Conservation (phyloP, 1,284 basidiomycete species). For the Heterobasidion irregulare region DNA sequence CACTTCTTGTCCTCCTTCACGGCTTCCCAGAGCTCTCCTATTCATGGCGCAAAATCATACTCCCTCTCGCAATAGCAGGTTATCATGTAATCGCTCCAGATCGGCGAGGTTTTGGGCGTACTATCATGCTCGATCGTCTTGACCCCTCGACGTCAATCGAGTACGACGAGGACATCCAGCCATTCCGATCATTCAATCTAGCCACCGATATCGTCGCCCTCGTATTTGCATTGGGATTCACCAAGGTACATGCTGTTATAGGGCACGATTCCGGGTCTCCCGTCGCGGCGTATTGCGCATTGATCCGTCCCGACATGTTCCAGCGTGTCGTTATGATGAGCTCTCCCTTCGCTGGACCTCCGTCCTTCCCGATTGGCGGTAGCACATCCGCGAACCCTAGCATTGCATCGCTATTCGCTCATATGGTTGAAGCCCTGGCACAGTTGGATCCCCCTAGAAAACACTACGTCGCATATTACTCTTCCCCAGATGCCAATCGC, state of each 20-base stretch:
- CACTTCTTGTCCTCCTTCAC: conserved; percentile 51
- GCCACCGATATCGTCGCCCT: conserved; percentile 43
- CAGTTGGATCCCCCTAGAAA: conserved; percentile 42
- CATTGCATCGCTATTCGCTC: conserved; percentile 8
- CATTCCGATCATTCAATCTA: conserved; percentile 42
- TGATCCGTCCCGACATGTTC: conserved; percentile 50
- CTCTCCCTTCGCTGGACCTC: conserved; percentile 41
- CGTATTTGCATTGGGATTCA: conserved; percentile 41
- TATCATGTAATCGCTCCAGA: conserved; percentile 28
- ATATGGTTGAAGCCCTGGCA: conserved; percentile 23
- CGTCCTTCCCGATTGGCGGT: conserved; percentile 19
- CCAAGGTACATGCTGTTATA: conserved; percentile 35
- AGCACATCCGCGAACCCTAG: neutral
- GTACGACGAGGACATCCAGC: conserved; percentile 40
- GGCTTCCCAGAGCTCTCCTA: conserved; percentile 61
- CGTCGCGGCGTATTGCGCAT: conserved; percentile 42
- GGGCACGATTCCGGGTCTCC: conserved; percentile 55
- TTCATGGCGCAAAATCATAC: conserved; percentile 52
- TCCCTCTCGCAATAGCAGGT: conserved; percentile 34
- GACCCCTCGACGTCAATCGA: conserved; percentile 16
- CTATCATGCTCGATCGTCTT: conserved; percentile 12
- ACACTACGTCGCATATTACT: conserved; percentile 48
- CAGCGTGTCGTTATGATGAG: conserved; percentile 50
- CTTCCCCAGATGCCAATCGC: conserved; percentile 34
- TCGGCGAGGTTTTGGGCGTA: conserved; percentile 24